These are phyloP conservation scores for Ophiostoma sp. DNA, from an alignment of 2,329 filamentous ascomycete species.

Conservation along the genomic window DNA sequence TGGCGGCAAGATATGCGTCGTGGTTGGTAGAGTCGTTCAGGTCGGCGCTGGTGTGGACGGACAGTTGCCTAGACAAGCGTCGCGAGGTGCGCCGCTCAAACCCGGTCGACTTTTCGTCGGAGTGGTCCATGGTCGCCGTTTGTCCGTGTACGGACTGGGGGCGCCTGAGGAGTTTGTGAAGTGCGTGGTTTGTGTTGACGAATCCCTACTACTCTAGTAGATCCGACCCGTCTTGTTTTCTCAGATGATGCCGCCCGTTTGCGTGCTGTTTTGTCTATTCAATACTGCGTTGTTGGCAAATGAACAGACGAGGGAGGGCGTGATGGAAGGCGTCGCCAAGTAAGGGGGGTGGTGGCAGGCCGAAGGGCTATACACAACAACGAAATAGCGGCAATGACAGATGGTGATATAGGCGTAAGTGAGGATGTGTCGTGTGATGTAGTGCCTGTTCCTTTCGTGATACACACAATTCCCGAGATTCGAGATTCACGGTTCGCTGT, in stretches of 20 bases:
- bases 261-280: too few relatives aligned
- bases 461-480: background rate
- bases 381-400: too few relatives aligned
- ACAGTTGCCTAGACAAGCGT: slow-evolving; percentile 23
- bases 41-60: slow-evolving; percentile 19
- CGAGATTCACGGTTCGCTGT: background rate
- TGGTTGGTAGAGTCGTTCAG: slow-evolving; percentile 12
- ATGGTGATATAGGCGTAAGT: too few relatives aligned
- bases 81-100: slow-evolving; percentile 26
- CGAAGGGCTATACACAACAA: too few relatives aligned
- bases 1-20: slow-evolving; percentile 19
- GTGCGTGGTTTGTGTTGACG: background rate
- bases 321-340: too few relatives aligned
- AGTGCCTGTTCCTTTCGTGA: background rate
- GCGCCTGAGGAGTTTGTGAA: background rate
- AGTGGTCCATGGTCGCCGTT: slow-evolving; percentile 24
- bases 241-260: too few relatives aligned
- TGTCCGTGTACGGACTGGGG: slow-evolving; percentile 14
- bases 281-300: too few relatives aligned
- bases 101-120: slow-evolving; percentile 24
- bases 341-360: too few relatives aligned
- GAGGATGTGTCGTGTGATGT: too few relatives aligned
- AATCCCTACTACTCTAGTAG: too few relatives aligned
- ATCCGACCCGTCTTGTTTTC: too few relatives aligned
- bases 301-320: too few relatives aligned